phyloP scores from a whole-genome alignment of 345 rosid genomes.

The Clarkia xantiana region DNA sequence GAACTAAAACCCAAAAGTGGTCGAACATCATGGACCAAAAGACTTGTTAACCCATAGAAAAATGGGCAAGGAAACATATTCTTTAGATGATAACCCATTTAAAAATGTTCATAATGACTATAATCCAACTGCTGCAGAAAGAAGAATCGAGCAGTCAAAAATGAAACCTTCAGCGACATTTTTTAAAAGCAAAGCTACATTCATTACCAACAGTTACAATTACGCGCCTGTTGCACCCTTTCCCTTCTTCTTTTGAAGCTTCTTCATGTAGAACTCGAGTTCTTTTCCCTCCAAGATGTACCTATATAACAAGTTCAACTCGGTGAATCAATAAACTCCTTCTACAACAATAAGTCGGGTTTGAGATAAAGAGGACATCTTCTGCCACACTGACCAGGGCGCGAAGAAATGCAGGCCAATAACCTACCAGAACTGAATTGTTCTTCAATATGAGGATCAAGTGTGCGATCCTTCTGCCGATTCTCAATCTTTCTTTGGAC shows the following conservation, averaged over 20 bases:
- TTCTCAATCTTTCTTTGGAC: constrained; percentile 33
- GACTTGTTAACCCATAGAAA: no score
- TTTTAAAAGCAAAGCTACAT: background rate
- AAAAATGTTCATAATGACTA: background rate
- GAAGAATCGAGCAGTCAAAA: background rate
- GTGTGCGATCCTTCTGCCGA: constrained; percentile 28
- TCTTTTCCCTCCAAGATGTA: constrained; percentile 36
- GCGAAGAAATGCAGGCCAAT: constrained; percentile 43
- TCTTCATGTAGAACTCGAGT: constrained; percentile 35
- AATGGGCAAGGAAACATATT: no score
- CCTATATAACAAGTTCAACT: constrained; percentile 7
- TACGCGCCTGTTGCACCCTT: constrained; percentile 19
- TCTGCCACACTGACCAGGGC: constrained; percentile 46
- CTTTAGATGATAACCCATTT: no score
- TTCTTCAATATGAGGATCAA: constrained; percentile 39
- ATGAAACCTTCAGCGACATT: background rate
- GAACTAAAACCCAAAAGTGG: no score
- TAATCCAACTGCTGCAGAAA: background rate
- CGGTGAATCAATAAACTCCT: no score
- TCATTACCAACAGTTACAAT: background rate
- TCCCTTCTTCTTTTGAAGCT: constrained; percentile 36
- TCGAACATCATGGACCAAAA: no score
- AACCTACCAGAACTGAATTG: constrained; percentile 38
- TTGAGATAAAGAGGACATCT: no score
- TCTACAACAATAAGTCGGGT: no score